A percentile compares a stretch with the other conserved stretches of the same genome.
phyloP scores from a whole-genome alignment of 2,329 filamentous ascomycete genomes.

The Myriosclerotinia duriaeana region DNA sequence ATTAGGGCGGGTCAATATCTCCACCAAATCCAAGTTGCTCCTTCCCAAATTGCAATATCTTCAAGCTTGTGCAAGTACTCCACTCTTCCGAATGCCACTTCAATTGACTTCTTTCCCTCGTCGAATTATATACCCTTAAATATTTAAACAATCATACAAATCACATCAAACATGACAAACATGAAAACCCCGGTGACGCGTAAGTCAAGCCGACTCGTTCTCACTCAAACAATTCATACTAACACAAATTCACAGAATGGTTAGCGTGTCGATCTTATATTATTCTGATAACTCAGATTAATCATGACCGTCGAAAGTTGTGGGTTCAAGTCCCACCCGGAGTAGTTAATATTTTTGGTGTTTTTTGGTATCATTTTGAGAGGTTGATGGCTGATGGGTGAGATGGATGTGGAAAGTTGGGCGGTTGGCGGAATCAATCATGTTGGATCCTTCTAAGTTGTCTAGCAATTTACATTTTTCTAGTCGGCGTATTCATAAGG shows the following conservation, averaged over 20 bases:
- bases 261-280: constrained; percentile 33
- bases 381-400: neutral
- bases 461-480: too few relatives aligned
- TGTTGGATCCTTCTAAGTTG: too few relatives aligned
- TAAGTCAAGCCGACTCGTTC: neutral
- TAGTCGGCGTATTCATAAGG: too few relatives aligned
- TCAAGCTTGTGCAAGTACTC: too few relatives aligned
- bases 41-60: neutral
- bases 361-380: neutral
- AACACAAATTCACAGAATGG: constrained; percentile 24
- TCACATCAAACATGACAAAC: constrained; percentile 19
- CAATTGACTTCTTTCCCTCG: constrained; percentile 11
- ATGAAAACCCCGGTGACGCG: constrained; percentile 20
- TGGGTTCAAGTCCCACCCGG: constrained; percentile 26
- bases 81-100: neutral
- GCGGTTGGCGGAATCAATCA: too few relatives aligned
- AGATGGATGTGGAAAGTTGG: too few relatives aligned
- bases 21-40: neutral
- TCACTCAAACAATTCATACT: neutral
- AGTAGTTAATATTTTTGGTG: constrained; percentile 10
- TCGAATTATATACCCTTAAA: neutral
- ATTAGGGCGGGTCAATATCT: neutral
- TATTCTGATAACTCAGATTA: constrained; percentile 16
- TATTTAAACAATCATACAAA: neutral
- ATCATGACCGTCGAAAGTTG: constrained; percentile 27